Base-by-base conservation (phyloP, 2,329 filamentous ascomycete genomes). In the Beauveria sp. region DNA sequence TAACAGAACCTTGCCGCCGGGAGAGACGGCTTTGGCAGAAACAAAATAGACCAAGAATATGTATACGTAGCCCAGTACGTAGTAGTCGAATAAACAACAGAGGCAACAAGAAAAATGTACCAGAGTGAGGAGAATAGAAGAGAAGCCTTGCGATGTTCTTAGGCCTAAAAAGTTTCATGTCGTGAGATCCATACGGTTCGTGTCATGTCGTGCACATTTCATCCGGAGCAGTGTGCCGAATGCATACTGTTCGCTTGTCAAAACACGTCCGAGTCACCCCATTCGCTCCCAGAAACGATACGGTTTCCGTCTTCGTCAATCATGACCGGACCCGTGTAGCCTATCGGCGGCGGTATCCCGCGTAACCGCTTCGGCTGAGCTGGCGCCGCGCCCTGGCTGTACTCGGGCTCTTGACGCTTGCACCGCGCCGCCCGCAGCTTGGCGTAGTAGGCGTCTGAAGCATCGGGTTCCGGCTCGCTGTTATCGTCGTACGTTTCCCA, bases 401-500 rank as follows among this genome's bases (percentile, higher is more conserved):
- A 73, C 53, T 84, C 83, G 14, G 80, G 79, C 24, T 77, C 79
- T 63, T 83, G 79, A 51, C 88, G 82, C 76, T 91, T 92, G 66
- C 81, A 71, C 41, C 85, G 83, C 6, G 87, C 81, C 37, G 87
- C 86, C 61, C 88, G 83, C 59, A 92, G 77, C 73, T 90, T 91
- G 65, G 90, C 88, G 69, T 91, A 91, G 73, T 96, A 96, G 10
- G 85, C 81, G 63, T 94, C 90, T 4, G 86, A 87, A 0, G 83
- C 84, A 70, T 96, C 92, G 26, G 82, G 80, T 68, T 91, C 89
- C 0, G 87, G 84, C 68, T 91, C 88, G 63, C 88, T 91, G 66
- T 83, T 85, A 71, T 96, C 91, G 67, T 94, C 92, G 68, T 94
- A 97, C 10, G 92, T 96, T 75, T 97, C 93, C 93, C 93, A 97